These are phyloP conservation scores for Beauveria rudraprayagi DNA, from an alignment of 2,329 filamentous ascomycete genomes.

Conservation along the genomic window DNA sequence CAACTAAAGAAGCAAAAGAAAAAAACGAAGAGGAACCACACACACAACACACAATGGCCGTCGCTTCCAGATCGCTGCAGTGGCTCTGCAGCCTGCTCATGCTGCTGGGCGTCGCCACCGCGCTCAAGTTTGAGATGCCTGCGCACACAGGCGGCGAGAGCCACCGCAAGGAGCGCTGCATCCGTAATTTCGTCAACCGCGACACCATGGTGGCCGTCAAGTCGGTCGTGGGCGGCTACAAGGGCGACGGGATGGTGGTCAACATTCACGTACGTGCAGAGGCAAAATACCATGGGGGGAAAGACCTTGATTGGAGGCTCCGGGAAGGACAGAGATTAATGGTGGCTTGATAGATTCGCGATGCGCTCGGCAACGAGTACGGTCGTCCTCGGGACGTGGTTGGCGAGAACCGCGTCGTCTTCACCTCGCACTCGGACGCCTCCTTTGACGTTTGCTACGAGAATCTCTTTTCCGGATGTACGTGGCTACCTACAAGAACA, in stretches of 20 bases:
- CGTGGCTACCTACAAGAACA: constrained; percentile 24
- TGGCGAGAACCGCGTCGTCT: constrained; percentile 87
- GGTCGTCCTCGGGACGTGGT: constrained; percentile 82
- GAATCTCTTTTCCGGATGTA: constrained; percentile 67
- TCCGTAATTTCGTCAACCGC: constrained; percentile 88
- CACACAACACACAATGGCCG: constrained; percentile 22
- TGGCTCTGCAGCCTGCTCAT: constrained; percentile 51
- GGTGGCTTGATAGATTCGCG: constrained; percentile 62
- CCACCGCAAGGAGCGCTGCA: constrained; percentile 73
- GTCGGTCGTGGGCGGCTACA: constrained; percentile 73
- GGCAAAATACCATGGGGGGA: too few species aligned
- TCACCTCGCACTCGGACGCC: constrained; percentile 85
- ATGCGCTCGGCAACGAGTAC: constrained; percentile 94
- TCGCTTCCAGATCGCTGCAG: constrained; percentile 44
- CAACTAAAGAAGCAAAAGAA: not conserved
- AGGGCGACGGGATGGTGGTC: constrained; percentile 84
- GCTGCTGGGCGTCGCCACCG: constrained; percentile 46
- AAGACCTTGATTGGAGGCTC: too few species aligned
- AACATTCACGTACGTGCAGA: constrained; percentile 73
- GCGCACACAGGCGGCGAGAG: constrained; percentile 46
- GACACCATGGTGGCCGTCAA: constrained; percentile 95
- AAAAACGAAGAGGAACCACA: not conserved
- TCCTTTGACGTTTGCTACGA: constrained; percentile 97
- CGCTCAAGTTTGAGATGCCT: constrained; percentile 88
- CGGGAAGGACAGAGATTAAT: not conserved